Percentiles rank a stretch among this genome's conserved stretches.
These are phyloP conservation scores for Vicia sativa DNA, from an alignment of 306 rosid species.

Conservation along the genomic window DNA sequence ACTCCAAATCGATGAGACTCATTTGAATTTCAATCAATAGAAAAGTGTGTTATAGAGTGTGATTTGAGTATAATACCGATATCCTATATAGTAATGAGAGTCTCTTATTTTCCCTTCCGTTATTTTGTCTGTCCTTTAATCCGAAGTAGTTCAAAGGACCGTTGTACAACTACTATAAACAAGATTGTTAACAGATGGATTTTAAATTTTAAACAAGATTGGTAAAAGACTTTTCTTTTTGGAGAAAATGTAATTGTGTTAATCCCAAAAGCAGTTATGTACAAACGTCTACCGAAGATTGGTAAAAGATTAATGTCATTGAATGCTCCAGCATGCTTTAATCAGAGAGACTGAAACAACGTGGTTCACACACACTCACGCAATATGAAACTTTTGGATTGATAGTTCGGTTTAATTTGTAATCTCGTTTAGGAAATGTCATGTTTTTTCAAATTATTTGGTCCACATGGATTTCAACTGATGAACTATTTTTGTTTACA, in stretches of 20 bases:
- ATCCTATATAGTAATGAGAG: not conserved
- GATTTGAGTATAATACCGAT: not conserved
- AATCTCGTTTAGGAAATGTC: conserved; percentile 20
- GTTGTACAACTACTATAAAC: not conserved
- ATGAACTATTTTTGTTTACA: conserved; percentile 2
- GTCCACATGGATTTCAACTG: conserved; percentile 1
- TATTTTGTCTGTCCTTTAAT: not conserved
- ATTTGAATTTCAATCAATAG: not conserved
- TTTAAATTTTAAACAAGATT: too few relatives aligned
- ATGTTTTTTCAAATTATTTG: conserved; percentile 18
- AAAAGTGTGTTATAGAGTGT: not conserved
- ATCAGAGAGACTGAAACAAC: not conserved
- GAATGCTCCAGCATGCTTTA: conserved; percentile 18
- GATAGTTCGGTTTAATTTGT: not conserved
- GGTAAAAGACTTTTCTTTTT: too few relatives aligned
- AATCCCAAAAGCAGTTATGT: too few relatives aligned
- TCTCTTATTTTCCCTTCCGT: conserved; percentile 2
- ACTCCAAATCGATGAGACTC: not conserved
- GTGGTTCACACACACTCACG: too few relatives aligned
- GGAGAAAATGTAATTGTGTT: too few relatives aligned
- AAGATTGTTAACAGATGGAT: not conserved
- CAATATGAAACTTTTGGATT: too few relatives aligned
- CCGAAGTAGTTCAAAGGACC: not conserved
- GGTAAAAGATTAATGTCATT: conserved; percentile 3
- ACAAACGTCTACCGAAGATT: too few relatives aligned